phyloP scores from a whole-genome alignment of 2,329 filamentous ascomycete species.

The Phoma sp. region DNA sequence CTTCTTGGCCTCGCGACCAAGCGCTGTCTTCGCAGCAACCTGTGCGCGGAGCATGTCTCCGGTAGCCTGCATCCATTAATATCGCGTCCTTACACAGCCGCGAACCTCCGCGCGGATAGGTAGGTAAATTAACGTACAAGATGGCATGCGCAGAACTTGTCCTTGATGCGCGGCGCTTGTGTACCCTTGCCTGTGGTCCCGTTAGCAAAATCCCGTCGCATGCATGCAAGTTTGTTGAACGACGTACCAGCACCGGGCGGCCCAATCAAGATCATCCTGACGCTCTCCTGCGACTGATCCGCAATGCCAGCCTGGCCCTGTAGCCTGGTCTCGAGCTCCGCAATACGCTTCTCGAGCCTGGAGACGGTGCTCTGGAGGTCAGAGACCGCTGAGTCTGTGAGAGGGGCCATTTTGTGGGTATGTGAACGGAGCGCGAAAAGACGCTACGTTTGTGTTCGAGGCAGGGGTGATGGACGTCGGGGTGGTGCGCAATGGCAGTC shows the following conservation, averaged over 20 bases:
- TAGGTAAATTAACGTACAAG: constrained; percentile 67
- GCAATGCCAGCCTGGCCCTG: constrained; percentile 45
- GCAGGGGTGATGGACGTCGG: constrained; percentile 20
- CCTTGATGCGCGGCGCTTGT: constrained; percentile 97
- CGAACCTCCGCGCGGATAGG: background rate
- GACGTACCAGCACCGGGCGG: constrained; percentile 92
- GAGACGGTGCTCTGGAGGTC: constrained; percentile 84
- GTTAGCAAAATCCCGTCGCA: constrained; percentile 33
- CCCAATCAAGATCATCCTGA: constrained; percentile 98
- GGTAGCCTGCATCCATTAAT: constrained; percentile 72
- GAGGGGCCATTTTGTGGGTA: constrained; percentile 76
- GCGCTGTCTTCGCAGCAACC: constrained; percentile 94
- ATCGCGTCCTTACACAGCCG: background rate
- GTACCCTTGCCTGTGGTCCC: constrained; percentile 86
- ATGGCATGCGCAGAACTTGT: constrained; percentile 97
- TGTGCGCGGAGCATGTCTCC: constrained; percentile 99
- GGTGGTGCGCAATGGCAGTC: constrained; percentile 34
- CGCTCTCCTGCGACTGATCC: constrained; percentile 62
- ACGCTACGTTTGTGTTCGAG: constrained; percentile 21
- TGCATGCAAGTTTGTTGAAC: background rate
- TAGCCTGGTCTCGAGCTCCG: constrained; percentile 80
- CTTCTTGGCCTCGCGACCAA: constrained; percentile 98
- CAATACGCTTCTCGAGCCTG: constrained; percentile 84
- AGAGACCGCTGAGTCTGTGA: constrained; percentile 80
- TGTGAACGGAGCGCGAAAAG: constrained; percentile 21